Base-by-base conservation (phyloP, 768 basidiomycete genomes). In the Russula virescens region DNA sequence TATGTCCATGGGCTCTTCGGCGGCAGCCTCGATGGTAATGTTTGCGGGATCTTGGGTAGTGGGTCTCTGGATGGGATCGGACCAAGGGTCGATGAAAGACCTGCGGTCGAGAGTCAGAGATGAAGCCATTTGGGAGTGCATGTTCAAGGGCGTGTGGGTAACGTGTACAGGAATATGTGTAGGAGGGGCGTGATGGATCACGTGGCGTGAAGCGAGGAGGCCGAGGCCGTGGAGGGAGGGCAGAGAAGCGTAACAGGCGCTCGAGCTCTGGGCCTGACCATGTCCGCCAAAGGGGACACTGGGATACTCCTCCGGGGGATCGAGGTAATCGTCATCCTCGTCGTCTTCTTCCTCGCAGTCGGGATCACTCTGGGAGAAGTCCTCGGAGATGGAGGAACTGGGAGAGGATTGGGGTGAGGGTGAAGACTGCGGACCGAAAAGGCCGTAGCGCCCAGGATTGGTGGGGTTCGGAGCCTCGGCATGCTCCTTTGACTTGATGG, bases 371-470 rank as follows among this genome's bases (percentile, higher is more conserved):
- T 55, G 62, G 47, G 62, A 63, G 19, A 63, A 59, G 52, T 73
- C 73, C 3, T 77, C 75, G 26, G 74, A 74, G 7, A 31, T 31
- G 31, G 59, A 68, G 46, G 76, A 71, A 0, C 74, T 48, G 71
- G 57, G 72, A 47, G 78, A 79, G 42, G 73, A 73, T 25, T 75
- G 75, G 5, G 80, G 82, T 28, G 78, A 78, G 1, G 76, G 73
- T 5, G 78, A 14, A 5, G 26, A 78, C 1, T 38, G 62, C 61
- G 64, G 61, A 46, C 62, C 70, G 70, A 79, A 78, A 34, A 87
- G 73, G 4, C 87, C 87, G 71, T 85, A 89, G 58, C 86, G 82
- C 13, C 86, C 86, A n/a, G 84, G 78, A 57, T 69, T 71, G 13
- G 76, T 71, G 64, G 69, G 73, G n/a, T 71, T 68, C 16, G 69